Conservation (phyloP, 192 early-diverging fungal species). For the Nowakowskiella sp. region DNA sequence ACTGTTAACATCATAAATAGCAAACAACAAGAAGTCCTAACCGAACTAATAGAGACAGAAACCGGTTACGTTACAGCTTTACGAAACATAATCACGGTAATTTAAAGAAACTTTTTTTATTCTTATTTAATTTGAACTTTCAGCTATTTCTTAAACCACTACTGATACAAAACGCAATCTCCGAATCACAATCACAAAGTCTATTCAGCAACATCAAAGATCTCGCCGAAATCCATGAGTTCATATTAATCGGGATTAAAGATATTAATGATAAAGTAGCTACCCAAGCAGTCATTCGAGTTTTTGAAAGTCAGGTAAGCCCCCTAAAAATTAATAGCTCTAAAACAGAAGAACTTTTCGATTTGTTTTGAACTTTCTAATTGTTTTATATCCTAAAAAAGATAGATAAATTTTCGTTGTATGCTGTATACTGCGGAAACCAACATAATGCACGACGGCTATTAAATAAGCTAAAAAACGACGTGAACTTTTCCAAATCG, state of each 20-base stretch:
- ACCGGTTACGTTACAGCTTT: conserved; percentile 29
- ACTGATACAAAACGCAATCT: conserved; percentile 6
- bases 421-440: conserved; percentile 37
- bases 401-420: conserved; percentile 24
- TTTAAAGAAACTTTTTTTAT: conserved; percentile 3
- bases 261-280: conserved; percentile 11
- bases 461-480: conserved; percentile 12
- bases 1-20: background rate
- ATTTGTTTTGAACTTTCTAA: background rate
- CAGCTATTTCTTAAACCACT: conserved; percentile 25
- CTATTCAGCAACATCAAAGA: conserved; percentile 34
- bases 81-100: conserved; percentile 18
- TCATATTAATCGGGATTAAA: conserved; percentile 11
- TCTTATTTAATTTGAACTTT: background rate
- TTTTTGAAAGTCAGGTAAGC: conserved; percentile 22
- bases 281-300: conserved; percentile 6
- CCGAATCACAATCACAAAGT: background rate
- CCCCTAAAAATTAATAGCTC: too few relatives aligned
- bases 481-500: conserved; percentile 18
- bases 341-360: background rate
- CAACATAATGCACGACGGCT: conserved; percentile 28
- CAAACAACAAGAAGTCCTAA: conserved; percentile 15
- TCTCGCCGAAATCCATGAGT: conserved; percentile 31
- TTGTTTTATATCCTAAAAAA: background rate
- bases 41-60: conserved; percentile 20